phyloP scores from a whole-genome alignment of 345 rosid species.

The Excoecaria agallocha region DNA sequence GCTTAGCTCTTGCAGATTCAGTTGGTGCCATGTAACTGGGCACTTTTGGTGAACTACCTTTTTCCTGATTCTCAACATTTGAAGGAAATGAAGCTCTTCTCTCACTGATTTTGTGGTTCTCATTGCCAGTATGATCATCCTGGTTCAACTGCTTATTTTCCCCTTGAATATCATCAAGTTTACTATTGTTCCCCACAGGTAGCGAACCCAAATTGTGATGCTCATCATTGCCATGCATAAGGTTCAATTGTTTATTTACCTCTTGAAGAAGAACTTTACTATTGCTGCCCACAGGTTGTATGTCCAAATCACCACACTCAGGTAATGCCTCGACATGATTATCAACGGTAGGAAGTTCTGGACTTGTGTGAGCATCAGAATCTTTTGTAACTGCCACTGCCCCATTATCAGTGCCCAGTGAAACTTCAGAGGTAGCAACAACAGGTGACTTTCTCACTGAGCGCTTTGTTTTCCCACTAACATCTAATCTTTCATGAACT shows the following conservation, averaged over 20 bases:
- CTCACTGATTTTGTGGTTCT: conserved; percentile 44
- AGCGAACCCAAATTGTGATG: background rate
- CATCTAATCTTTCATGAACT: conserved; percentile 38
- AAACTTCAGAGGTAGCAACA: conserved; percentile 33
- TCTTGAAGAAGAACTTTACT: conserved; percentile 35
- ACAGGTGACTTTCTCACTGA: conserved; percentile 38
- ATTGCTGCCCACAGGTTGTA: conserved; percentile 28
- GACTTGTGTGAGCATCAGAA: conserved; percentile 28
- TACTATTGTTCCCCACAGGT: conserved; percentile 30
- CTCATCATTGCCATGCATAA: conserved; percentile 37
- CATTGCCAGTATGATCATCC: conserved; percentile 33
- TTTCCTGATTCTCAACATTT: conserved; percentile 51
- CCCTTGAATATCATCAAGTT: conserved; percentile 37
- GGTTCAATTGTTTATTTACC: conserved; percentile 26
- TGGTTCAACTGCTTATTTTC: conserved; percentile 29
- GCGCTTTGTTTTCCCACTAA: conserved; percentile 42
- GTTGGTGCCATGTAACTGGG: conserved; percentile 93
- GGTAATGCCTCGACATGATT: conserved; percentile 27
- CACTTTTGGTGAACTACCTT: conserved; percentile 48
- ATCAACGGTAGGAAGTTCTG: conserved; percentile 21
- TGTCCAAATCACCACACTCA: conserved; percentile 23
- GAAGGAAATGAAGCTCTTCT: conserved; percentile 72
- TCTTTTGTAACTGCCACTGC: conserved; percentile 27
- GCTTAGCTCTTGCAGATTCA: conserved; percentile 77
- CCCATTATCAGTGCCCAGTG: conserved; percentile 36